Conservation (phyloP, 257 asterid species). For the Capsicum baccatum region DNA sequence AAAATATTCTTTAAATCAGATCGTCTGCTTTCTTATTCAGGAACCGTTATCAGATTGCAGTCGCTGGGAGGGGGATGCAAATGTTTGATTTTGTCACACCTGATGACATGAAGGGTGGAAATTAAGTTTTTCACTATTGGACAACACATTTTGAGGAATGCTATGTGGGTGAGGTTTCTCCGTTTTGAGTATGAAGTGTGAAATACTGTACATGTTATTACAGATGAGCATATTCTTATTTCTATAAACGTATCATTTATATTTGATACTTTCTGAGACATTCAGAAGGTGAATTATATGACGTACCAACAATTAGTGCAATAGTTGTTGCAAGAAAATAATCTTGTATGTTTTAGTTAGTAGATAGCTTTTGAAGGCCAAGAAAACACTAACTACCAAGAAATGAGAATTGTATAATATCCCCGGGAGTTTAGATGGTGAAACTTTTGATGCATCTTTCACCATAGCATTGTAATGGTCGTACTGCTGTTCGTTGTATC, state of each 20-base stretch:
- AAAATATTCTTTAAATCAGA: background rate
- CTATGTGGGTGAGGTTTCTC: background rate
- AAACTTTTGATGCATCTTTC: background rate
- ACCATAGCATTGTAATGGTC: background rate
- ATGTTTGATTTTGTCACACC: slow-evolving; percentile 68
- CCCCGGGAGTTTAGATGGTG: background rate
- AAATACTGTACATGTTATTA: background rate
- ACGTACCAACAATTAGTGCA: background rate
- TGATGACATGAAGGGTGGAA: slow-evolving; percentile 26
- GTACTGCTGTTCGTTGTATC: background rate
- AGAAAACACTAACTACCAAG: background rate
- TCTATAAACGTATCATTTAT: background rate
- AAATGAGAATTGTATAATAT: slow-evolving; percentile 5
- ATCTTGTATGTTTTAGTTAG: slow-evolving; percentile 20
- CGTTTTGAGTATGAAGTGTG: background rate
- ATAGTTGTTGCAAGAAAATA: background rate
- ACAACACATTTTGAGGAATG: background rate
- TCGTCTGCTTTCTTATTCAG: slow-evolving; percentile 42
- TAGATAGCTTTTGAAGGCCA: background rate
- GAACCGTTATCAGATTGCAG: slow-evolving; percentile 77
- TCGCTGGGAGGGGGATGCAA: slow-evolving; percentile 98
- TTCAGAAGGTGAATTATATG: background rate
- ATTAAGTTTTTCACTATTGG: slow-evolving; percentile 5
- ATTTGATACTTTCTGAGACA: background rate
- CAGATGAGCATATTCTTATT: background rate